These are phyloP conservation scores for Xylaria sp. DNA, from an alignment of 2,329 filamentous ascomycete species.

Conservation along the genomic window DNA sequence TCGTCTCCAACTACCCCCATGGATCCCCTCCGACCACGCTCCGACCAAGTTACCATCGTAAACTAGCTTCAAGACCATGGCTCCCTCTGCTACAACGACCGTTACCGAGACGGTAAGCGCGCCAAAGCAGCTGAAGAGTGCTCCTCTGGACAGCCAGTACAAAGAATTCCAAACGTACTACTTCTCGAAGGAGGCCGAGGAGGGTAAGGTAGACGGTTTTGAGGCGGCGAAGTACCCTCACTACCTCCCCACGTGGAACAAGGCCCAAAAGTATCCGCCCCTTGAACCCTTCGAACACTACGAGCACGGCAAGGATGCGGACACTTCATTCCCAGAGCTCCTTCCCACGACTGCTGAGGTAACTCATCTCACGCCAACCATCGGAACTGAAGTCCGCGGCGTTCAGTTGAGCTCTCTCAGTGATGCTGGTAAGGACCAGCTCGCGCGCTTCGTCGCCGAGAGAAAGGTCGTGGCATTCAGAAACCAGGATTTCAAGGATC, in stretches of 20 bases:
- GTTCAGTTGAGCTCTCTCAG: slow-evolving; percentile 76
- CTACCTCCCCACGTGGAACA: slow-evolving; percentile 78
- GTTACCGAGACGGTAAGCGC: slow-evolving; percentile 42
- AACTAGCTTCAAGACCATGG: slow-evolving; percentile 40
- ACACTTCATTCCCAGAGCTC: slow-evolving; percentile 74
- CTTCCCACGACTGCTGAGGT: slow-evolving; percentile 63
- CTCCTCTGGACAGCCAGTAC: slow-evolving; percentile 42
- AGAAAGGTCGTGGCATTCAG: slow-evolving; percentile 84
- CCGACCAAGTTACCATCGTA: not conserved
- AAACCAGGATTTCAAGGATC: slow-evolving; percentile 75
- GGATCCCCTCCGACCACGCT: not conserved
- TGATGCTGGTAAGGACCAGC: slow-evolving; percentile 77
- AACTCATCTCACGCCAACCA: slow-evolving; percentile 74
- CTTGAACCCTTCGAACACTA: slow-evolving; percentile 76
- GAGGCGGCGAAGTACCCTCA: slow-evolving; percentile 65
- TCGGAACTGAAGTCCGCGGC: slow-evolving; percentile 76
- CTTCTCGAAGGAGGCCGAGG: slow-evolving; percentile 46
- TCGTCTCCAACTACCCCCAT: not conserved
- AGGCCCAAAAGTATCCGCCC: slow-evolving; percentile 71
- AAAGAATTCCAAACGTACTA: slow-evolving; percentile 44
- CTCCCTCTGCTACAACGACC: slow-evolving; percentile 47
- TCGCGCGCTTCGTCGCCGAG: slow-evolving; percentile 78
- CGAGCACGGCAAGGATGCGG: slow-evolving; percentile 80
- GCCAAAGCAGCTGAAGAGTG: slow-evolving; percentile 37
- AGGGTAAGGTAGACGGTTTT: slow-evolving; percentile 45